Evolutionary conservation across 371 early-diverging fungal species (phyloP).

Genomic region (Synchytrium microbalum): DNA sequence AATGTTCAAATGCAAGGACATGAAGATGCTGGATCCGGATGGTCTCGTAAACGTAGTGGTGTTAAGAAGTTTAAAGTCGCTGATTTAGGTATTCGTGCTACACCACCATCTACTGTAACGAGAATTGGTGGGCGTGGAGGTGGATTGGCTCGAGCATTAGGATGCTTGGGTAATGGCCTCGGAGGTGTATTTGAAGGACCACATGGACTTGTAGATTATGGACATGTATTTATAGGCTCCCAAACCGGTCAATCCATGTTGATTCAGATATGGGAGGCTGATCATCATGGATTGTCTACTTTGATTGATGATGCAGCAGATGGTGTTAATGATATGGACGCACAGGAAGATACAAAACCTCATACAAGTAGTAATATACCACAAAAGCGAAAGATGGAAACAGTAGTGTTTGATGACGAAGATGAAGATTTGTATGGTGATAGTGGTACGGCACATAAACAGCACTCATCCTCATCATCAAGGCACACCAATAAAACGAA

Average conservation of each 20-base stretch:
- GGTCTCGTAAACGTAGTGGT: constrained; percentile 50
- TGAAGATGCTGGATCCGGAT: constrained; percentile 40
- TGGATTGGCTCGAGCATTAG: constrained; percentile 18
- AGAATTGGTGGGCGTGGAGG: constrained; percentile 10
- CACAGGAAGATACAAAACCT: constrained; percentile 8
- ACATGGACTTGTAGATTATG: constrained; percentile 22
- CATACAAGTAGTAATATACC: neutral
- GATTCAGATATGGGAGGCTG: constrained; percentile 48
- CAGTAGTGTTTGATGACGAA: constrained; percentile 38
- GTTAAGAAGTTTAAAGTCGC: constrained; percentile 30
- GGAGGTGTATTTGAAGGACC: constrained; percentile 12
- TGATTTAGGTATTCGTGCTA: constrained; percentile 21
- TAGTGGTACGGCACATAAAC: constrained; percentile 1
- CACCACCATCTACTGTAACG: constrained; percentile 12
- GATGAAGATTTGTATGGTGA: constrained; percentile 43
- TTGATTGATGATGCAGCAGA: constrained; percentile 10
- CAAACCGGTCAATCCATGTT: constrained; percentile 72
- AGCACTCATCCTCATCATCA: constrained; percentile 13
- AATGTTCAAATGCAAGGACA: constrained; percentile 48
- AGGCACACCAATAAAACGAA: neutral
- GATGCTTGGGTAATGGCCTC: constrained; percentile 29
- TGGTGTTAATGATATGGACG: constrained; percentile 3
- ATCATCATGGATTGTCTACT: constrained; percentile 1
- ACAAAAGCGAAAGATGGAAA: constrained; percentile 12
- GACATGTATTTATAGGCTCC: constrained; percentile 75